Evolutionary conservation across 2,329 filamentous ascomycete genomes (phyloP).

Genomic region (Ophiostoma novo-ulmi): DNA sequence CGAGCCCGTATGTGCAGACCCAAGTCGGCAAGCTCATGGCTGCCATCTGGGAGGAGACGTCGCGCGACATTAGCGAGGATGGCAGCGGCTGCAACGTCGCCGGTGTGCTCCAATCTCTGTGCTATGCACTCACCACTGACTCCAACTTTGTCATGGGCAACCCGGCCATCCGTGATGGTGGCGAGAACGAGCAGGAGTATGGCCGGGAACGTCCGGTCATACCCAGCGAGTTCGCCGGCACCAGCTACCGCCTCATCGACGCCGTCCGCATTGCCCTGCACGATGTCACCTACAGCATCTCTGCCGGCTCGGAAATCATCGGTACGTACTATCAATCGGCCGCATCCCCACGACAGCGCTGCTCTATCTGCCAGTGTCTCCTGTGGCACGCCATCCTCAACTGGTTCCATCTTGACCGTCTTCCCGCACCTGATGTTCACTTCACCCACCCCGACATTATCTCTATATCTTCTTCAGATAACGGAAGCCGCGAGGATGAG

Average conservation of each 20-base stretch:
- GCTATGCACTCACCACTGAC: neutral
- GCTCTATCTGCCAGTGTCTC: neutral
- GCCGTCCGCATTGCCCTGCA: neutral
- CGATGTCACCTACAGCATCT: neutral
- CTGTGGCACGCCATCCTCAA: neutral
- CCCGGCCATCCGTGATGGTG: neutral
- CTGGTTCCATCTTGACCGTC: conserved; percentile 5
- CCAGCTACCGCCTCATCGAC: conserved; percentile 5
- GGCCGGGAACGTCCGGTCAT: neutral
- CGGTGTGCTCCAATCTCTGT: conserved; percentile 5
- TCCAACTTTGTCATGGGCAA: conserved; percentile 1
- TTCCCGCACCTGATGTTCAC: neutral
- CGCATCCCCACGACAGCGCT: neutral
- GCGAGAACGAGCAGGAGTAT: neutral
- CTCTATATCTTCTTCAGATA: too few relatives aligned
- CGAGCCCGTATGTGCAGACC: neutral
- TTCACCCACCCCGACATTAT: too few relatives aligned
- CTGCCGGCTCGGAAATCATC: neutral
- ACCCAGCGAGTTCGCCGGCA: neutral
- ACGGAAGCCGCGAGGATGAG: too few relatives aligned
- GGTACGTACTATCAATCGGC: neutral
- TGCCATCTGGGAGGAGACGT: conserved; percentile 13
- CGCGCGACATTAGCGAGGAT: neutral
- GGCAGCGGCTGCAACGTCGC: neutral
- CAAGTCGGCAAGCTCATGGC: neutral